phyloP scores from a whole-genome alignment of 2,329 filamentous ascomycete genomes.

The Exophiala sp. region DNA sequence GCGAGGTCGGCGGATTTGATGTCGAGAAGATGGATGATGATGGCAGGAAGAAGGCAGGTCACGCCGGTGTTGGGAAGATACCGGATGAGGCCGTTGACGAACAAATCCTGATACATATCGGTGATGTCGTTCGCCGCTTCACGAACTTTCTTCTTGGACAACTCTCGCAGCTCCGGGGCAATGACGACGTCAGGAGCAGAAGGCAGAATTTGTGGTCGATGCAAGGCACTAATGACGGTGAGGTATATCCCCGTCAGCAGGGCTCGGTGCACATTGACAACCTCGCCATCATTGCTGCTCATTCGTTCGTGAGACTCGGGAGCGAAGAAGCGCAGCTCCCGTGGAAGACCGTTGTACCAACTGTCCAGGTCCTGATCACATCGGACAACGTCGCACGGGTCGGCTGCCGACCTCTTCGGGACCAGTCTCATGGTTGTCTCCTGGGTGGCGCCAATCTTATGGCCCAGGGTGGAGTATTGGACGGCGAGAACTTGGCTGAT shows the following conservation, averaged over 20 bases:
- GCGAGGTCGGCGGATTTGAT: conserved; percentile 76
- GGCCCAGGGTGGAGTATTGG: conserved; percentile 86
- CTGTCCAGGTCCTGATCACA: conserved; percentile 73
- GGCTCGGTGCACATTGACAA: conserved; percentile 66
- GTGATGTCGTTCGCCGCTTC: conserved; percentile 82
- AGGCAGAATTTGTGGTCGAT: conserved; percentile 83
- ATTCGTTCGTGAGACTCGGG: conserved; percentile 51
- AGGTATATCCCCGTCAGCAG: conserved; percentile 90
- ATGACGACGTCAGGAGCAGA: conserved; percentile 54
- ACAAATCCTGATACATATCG: conserved; percentile 70
- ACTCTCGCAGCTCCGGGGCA: conserved; percentile 68
- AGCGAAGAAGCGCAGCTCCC: conserved; percentile 60
- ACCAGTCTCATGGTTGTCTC: conserved; percentile 83
- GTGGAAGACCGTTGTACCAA: conserved; percentile 69
- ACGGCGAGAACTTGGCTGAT: conserved; percentile 84
- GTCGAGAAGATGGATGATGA: conserved; percentile 88
- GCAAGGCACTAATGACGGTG: conserved; percentile 82
- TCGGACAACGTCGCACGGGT: conserved; percentile 67
- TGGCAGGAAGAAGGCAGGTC: conserved; percentile 81
- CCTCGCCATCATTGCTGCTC: conserved; percentile 50
- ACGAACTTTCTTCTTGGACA: conserved; percentile 75
- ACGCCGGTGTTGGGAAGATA: conserved; percentile 85
- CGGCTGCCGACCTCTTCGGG: conserved; percentile 79
- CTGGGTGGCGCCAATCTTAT: conserved; percentile 65
- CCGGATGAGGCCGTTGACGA: conserved; percentile 64